Evolutionary conservation across 2,329 filamentous ascomycete genomes (phyloP).

Genomic region (Hypoxylon sp.): DNA sequence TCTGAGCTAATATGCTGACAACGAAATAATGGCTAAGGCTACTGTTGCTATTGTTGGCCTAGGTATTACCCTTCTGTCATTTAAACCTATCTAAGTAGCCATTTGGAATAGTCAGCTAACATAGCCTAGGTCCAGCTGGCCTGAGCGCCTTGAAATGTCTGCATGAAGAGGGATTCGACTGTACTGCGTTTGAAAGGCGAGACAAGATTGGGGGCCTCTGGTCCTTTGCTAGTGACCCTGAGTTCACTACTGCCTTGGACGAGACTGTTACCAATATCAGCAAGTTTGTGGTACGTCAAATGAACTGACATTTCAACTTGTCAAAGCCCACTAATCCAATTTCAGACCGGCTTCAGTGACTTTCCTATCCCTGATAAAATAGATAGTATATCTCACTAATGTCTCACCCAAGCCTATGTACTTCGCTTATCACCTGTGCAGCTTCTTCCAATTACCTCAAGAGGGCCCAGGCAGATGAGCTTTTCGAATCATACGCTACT

Average conservation of each 20-base stretch:
- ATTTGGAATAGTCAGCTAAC: not conserved
- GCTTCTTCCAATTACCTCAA: conserved; percentile 25
- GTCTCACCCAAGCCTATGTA: not conserved
- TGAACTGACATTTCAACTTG: not conserved
- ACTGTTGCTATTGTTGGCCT: conserved; percentile 42
- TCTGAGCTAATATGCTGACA: no score
- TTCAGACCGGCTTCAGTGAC: conserved; percentile 36
- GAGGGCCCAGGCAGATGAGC: conserved; percentile 19
- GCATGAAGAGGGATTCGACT: conserved; percentile 54
- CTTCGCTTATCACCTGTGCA: not conserved
- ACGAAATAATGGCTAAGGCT: conserved; percentile 19
- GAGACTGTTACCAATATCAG: conserved; percentile 49
- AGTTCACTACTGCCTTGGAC: conserved; percentile 36
- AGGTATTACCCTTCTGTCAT: conserved; percentile 35
- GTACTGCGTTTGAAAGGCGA: conserved; percentile 53
- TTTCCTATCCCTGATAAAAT: conserved; percentile 33
- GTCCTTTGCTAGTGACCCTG: conserved; percentile 49
- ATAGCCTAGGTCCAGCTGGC: conserved; percentile 46
- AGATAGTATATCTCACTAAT: conserved; percentile 3
- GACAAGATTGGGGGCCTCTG: conserved; percentile 53
- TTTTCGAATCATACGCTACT: conserved; percentile 32
- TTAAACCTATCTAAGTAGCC: no score
- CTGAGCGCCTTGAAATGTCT: conserved; percentile 53
- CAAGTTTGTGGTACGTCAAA: conserved; percentile 37
- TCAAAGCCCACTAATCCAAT: not conserved